Percentiles rank a stretch among this genome's conserved stretches.
Conservation (phyloP, 2,329 filamentous ascomycete species). For the Lizonia empirigonia region DNA sequence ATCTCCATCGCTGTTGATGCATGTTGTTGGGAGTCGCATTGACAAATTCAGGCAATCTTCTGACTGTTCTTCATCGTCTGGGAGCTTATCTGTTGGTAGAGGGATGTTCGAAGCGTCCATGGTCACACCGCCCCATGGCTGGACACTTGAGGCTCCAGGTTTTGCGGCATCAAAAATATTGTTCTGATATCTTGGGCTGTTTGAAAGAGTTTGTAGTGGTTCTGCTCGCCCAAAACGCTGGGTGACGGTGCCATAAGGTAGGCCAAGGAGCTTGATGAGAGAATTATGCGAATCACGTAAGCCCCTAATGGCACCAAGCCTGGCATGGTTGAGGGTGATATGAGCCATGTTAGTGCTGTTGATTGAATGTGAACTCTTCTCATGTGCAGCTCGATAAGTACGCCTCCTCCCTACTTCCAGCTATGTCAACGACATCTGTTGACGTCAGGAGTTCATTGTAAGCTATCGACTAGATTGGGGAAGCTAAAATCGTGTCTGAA, state of each 20-base stretch:
- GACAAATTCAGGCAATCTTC: constrained; percentile 56
- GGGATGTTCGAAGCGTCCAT: constrained; percentile 26
- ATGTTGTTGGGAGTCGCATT: constrained; percentile 44
- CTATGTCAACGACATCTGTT: constrained; percentile 10
- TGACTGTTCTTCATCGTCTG: constrained; percentile 22
- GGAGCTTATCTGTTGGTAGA: constrained; percentile 19
- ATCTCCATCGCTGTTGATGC: constrained; percentile 42
- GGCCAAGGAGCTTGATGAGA: constrained; percentile 17
- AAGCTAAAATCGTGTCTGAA: too few species aligned
- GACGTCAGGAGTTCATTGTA: constrained; percentile 13
- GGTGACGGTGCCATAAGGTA: constrained; percentile 19
- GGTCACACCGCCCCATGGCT: constrained; percentile 23
- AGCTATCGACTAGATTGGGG: neutral
- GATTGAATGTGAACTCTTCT: neutral
- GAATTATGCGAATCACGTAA: constrained; percentile 6
- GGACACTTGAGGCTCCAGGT: constrained; percentile 20
- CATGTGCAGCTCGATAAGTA: too few species aligned
- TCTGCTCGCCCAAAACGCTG: constrained; percentile 23
- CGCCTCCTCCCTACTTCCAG: neutral
- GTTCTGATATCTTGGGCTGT: neutral
- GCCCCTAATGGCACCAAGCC: constrained; percentile 18
- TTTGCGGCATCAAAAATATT: constrained; percentile 21
- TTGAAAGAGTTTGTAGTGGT: neutral
- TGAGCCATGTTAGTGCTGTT: constrained; percentile 4
- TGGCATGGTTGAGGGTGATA: constrained; percentile 11